Base-by-base conservation (phyloP, 768 basidiomycete species). In the Zangia roseola region DNA sequence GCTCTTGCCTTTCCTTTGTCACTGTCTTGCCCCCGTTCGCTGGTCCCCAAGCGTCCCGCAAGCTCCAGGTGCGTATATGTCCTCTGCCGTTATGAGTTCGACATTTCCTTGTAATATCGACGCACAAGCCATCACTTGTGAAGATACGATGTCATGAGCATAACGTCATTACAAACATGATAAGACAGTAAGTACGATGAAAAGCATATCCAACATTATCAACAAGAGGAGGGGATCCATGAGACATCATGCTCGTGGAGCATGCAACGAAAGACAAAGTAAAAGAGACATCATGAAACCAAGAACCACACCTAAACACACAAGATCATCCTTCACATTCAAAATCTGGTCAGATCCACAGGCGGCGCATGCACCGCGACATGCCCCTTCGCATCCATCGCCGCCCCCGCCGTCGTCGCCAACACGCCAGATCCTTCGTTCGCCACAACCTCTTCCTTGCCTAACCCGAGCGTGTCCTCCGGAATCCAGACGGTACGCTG, bases 401-500 rank as follows among this genome's bases (percentile, higher is more conserved):
- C 61, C 25, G 86, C 85, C 43, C 77, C 74, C 49, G 69, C 62
- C 30, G 64, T 65, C 23, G 74, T 78, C 19, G 74, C 79, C 50
- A 71, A 61, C 24, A 91, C 77, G 3, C 81, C 84, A 5, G 62
- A 67, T 24, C 72, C 74, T 52, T 58, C 62, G 63, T 84, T 84
- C 53, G 69, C 79, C 52, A 70, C 63, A 55, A 78, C 81, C 71
- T 91, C 89, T 52, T 79, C 80, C 31, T 73, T 69, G 1, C 76
- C 80, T 45, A 92, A 26, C n/a, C 64, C 64, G 19, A 55, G 55
- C 6, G 68, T 57, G 63, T 98, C 95, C 33, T 71, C 68, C 19
- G 95, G 91, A 45, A 97, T 67, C 95, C 95, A 98, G 26, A 97
- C 72, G 5, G 82, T 74, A 53, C 84, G 76, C 69, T 93, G 90